Conservation (phyloP, 176 grass and related monocot species). For the Dendrocalamus sinicus region DNA sequence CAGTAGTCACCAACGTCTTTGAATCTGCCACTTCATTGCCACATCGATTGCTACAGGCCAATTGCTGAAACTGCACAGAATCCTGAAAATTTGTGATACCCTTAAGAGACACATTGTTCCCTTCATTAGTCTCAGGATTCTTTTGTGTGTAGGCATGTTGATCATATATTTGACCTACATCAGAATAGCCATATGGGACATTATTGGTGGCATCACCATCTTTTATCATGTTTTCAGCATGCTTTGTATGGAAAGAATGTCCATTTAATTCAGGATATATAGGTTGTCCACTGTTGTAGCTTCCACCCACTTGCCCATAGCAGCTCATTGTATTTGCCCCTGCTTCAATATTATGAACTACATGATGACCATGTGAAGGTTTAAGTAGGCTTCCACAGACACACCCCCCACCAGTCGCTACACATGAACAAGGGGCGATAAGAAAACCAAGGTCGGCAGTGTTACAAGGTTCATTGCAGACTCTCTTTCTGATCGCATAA, state of each 20-base stretch:
- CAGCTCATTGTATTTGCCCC: conserved; percentile 39
- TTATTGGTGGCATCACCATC: conserved; percentile 37
- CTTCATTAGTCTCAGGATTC: conserved; percentile 42
- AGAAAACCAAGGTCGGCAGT: conserved; percentile 55
- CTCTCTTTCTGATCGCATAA: conserved; percentile 65
- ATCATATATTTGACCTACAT: conserved; percentile 54
- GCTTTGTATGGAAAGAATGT: conserved; percentile 54
- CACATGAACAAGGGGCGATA: conserved; percentile 50
- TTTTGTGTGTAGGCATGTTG: conserved; percentile 49
- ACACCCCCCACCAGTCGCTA: conserved; percentile 40
- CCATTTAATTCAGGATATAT: conserved; percentile 53
- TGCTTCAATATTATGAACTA: conserved; percentile 52
- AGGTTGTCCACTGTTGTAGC: conserved; percentile 43
- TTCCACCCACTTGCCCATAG: conserved; percentile 44
- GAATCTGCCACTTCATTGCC: conserved; percentile 48
- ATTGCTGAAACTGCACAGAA: conserved; percentile 48
- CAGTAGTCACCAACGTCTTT: conserved; percentile 43
- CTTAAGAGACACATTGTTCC: conserved; percentile 52
- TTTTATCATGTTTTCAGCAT: conserved; percentile 48
- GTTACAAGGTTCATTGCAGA: conserved; percentile 53
- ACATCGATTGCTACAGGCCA: conserved; percentile 49
- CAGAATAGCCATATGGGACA: conserved; percentile 50
- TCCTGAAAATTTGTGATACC: conserved; percentile 52
- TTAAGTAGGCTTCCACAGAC: conserved; percentile 46
- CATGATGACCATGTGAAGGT: conserved; percentile 37